Evolutionary conservation across 176 grass and related monocot species (phyloP).

Genomic region (maize (Zea mays)): Zm-B73-REFERENCE-NAM-5.0 NC_050100.1:189131501-189132000

Average conservation of each 20-base stretch:
- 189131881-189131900: not conserved
- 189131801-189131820: not conserved
- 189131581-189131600: slow-evolving; percentile 91
- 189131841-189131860: not conserved
- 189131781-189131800: not conserved
- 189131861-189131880: not conserved
- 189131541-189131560: slow-evolving; percentile 75
- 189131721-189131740: not conserved
- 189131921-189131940: not conserved
- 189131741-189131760: not conserved
- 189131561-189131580: slow-evolving; percentile 82
- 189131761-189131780: not conserved
- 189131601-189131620: slow-evolving; percentile 76
- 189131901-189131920: not conserved
- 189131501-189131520: not conserved
- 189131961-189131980: not conserved
- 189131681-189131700: not conserved
- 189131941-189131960: not conserved
- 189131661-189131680: not conserved
- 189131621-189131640: slow-evolving; percentile 96
- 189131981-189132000: not conserved
- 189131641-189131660: slow-evolving; percentile 30
- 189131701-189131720: not conserved
- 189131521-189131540: not conserved
- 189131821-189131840: not conserved